Conservation (phyloP, 2,329 filamentous ascomycete genomes). For the Scolecobasidium constrictum region DNA sequence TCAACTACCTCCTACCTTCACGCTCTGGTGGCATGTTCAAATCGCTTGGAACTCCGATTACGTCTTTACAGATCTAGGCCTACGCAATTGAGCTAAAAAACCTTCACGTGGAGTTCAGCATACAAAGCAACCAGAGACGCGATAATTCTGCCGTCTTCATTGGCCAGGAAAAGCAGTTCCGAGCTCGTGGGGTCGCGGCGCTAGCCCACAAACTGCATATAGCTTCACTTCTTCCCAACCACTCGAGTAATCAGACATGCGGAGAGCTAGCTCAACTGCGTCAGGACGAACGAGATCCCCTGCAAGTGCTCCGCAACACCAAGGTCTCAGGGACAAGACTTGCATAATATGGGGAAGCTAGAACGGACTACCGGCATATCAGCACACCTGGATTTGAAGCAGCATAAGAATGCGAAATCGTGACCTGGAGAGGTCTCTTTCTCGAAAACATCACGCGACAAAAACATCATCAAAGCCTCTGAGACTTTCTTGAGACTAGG, state of each 20-base stretch:
- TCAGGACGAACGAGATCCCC: background rate
- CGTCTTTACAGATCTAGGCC: too few species aligned
- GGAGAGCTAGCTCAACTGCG: background rate
- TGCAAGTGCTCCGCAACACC: background rate
- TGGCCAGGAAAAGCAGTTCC: background rate
- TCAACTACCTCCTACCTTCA: too few species aligned
- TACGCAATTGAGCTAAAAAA: too few species aligned
- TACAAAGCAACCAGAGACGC: too few species aligned
- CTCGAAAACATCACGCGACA: background rate
- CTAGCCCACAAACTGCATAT: background rate
- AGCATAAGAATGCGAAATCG: background rate
- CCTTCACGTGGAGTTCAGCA: too few species aligned
- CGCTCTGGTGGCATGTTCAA: too few species aligned
- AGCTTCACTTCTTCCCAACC: background rate
- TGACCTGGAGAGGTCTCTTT: background rate
- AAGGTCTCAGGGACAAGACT: background rate
- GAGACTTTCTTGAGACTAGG: too few species aligned
- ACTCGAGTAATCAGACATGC: background rate
- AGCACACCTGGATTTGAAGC: background rate
- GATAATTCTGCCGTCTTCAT: background rate
- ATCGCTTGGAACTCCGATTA: too few species aligned
- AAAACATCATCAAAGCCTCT: background rate
- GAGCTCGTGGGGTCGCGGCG: background rate
- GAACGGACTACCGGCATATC: constrained; percentile 4
- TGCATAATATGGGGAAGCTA: background rate